Percentiles rank a stretch among this genome's conserved stretches.
Evolutionary conservation across 2,329 filamentous ascomycete species (phyloP).

Genomic region (Penicillium freii): DNA sequence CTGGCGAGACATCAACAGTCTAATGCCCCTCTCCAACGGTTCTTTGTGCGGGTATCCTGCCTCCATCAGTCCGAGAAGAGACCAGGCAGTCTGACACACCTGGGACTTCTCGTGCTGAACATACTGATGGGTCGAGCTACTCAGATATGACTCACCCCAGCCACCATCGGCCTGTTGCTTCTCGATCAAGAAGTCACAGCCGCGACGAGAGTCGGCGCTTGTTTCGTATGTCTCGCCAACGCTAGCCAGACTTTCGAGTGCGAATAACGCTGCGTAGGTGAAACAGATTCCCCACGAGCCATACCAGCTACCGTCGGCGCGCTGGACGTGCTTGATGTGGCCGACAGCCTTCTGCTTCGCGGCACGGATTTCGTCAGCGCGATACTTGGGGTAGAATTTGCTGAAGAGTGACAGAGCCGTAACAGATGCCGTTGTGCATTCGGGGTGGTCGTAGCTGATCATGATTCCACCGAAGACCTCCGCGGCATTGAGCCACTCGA

Average conservation of each 20-base stretch:
- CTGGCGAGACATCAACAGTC: slow-evolving; percentile 81
- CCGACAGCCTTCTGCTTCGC: slow-evolving; percentile 72
- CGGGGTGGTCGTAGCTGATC: slow-evolving; percentile 97
- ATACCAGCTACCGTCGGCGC: slow-evolving; percentile 89
- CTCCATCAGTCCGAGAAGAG: slow-evolving; percentile 75
- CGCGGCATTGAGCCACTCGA: slow-evolving; percentile 89
- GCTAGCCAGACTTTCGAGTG: slow-evolving; percentile 77
- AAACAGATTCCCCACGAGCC: slow-evolving; percentile 98
- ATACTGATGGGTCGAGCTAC: slow-evolving; percentile 75
- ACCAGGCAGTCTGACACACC: slow-evolving; percentile 95
- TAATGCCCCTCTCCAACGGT: slow-evolving; percentile 70
- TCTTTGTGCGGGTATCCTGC: slow-evolving; percentile 74
- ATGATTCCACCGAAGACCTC: slow-evolving; percentile 97
- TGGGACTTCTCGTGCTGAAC: slow-evolving; percentile 76
- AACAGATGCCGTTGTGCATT: slow-evolving; percentile 94
- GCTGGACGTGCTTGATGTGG: slow-evolving; percentile 80
- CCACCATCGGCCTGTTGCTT: slow-evolving; percentile 87
- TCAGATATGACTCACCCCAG: slow-evolving; percentile 93
- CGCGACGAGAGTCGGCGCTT: slow-evolving; percentile 67
- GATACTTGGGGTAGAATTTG: slow-evolving; percentile 77
- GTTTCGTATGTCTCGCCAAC: slow-evolving; percentile 79
- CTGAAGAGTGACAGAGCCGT: slow-evolving; percentile 82
- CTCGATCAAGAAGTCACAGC: slow-evolving; percentile 80
- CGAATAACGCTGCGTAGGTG: slow-evolving; percentile 96
- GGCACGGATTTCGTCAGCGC: slow-evolving; percentile 67